Evolutionary conservation across 1,284 basidiomycete genomes (phyloP).

Genomic region (Ustilago shanxiensis): DNA sequence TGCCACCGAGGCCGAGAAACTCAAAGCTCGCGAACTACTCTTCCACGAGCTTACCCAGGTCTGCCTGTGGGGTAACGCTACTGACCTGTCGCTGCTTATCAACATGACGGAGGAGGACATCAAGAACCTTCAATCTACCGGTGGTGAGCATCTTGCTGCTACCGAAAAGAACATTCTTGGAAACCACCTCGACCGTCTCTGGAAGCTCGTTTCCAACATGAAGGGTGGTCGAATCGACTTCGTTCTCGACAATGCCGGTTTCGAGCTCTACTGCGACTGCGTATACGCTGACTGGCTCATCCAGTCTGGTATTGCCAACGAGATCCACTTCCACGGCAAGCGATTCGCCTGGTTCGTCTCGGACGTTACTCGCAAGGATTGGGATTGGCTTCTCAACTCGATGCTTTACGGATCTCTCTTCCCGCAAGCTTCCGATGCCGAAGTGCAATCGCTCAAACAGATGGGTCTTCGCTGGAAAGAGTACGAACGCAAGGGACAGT

Average conservation of each 20-base stretch:
- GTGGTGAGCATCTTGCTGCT: slow-evolving; percentile 91
- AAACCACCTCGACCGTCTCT: slow-evolving; percentile 83
- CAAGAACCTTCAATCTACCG: slow-evolving; percentile 95
- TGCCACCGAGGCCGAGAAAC: slow-evolving; percentile 75
- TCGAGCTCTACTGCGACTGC: slow-evolving; percentile 95
- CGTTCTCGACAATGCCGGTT: slow-evolving; percentile 85
- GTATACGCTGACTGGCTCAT: slow-evolving; percentile 90
- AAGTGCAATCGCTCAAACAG: slow-evolving; percentile 83
- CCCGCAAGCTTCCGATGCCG: slow-evolving; percentile 86
- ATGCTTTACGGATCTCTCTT: slow-evolving; percentile 70
- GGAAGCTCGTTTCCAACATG: slow-evolving; percentile 80
- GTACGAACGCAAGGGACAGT: slow-evolving; percentile 91
- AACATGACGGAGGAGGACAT: slow-evolving; percentile 99
- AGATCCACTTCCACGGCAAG: slow-evolving; percentile 91
- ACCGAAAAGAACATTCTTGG: slow-evolving; percentile 96
- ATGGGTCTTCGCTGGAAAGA: slow-evolving; percentile 90
- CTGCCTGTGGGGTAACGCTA: slow-evolving; percentile 71
- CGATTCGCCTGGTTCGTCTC: slow-evolving; percentile 73
- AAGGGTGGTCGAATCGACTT: slow-evolving; percentile 71
- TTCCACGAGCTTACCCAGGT: slow-evolving; percentile 91
- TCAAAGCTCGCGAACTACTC: slow-evolving; percentile 85
- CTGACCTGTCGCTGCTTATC: slow-evolving; percentile 93
- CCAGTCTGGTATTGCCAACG: slow-evolving; percentile 86
- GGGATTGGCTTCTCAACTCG: slow-evolving; percentile 81
- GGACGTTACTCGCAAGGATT: slow-evolving; percentile 96